A percentile compares a stretch with the other conserved stretches of the same genome.
These are phyloP conservation scores for Agaricales sp. DNA, from an alignment of 1,284 basidiomycete genomes.

Conservation along the genomic window DNA sequence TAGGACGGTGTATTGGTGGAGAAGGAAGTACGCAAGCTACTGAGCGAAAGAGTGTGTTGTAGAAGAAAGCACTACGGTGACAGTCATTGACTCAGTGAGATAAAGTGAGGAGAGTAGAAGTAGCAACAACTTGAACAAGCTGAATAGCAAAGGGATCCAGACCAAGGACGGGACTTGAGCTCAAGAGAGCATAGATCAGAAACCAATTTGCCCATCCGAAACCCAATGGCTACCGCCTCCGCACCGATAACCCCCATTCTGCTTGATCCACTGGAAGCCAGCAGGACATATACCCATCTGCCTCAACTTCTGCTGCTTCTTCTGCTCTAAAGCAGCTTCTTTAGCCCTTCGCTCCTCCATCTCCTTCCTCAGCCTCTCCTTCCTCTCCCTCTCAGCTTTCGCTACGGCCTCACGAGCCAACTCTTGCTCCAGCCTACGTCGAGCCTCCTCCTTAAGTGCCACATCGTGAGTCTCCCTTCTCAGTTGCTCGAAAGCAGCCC, in stretches of 20 bases:
- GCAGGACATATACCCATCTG: conserved; percentile 40
- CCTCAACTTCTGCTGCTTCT: conserved; percentile 27
- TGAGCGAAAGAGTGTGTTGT: too few relatives aligned
- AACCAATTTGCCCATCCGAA: conserved; percentile 19
- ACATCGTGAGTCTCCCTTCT: conserved; percentile 11
- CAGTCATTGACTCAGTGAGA: too few relatives aligned
- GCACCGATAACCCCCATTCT: conserved; percentile 39
- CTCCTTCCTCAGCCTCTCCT: conserved; percentile 26
- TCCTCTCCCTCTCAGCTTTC: conserved; percentile 17
- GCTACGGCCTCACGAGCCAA: conserved; percentile 15
- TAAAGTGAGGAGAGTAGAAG: too few relatives aligned
- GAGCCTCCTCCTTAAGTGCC: conserved; percentile 16
- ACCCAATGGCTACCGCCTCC: conserved; percentile 43
- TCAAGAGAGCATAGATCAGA: conserved; percentile 12
- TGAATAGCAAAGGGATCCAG: too few relatives aligned
- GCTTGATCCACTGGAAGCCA: conserved; percentile 44
- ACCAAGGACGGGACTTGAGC: too few relatives aligned
- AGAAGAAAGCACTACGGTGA: too few relatives aligned
- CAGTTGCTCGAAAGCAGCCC: conserved; percentile 4
- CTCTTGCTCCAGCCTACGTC: conserved; percentile 17
- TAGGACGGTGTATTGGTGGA: too few relatives aligned
- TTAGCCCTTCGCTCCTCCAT: conserved; percentile 31
- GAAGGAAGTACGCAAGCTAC: too few relatives aligned
- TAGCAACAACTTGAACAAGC: too few relatives aligned
- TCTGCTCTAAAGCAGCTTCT: conserved; percentile 26